Evolutionary conservation across 768 basidiomycete species (phyloP), one percentile per base, ranked within the genome.

Genomic region (Boletus pseudopeckii): DNA sequence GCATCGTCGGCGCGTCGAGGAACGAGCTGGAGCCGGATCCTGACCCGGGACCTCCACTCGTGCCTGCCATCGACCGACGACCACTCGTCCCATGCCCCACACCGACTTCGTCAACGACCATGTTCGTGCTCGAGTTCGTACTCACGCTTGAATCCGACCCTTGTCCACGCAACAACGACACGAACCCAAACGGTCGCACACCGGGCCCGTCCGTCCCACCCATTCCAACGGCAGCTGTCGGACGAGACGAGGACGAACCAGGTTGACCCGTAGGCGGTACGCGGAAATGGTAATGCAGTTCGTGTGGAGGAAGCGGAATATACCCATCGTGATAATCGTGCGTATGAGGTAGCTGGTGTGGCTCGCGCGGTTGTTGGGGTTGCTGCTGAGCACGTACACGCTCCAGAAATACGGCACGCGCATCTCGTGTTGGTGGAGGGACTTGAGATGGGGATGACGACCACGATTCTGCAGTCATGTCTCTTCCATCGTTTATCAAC

Each of bases 401-500:
- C 13, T 66, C 59, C 18, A 62, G 22, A n/a, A 56, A 53, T 0
- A 15, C 40, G 10, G 7, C 46, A 5, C 54, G 56, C 18, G 33
- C 13, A 7, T 67, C 59, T 4, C 56, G 58, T 8, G 45, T 4
- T 2, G 55, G 28, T 24, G 34, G 34, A 0, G 52, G 22, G 4
- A 6, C 55, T 11, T 40, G 51, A 11, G 55, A 26, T 7, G 52
- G 10, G 2, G 50, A 15, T 15, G 52, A n/a, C 17, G 55, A 17
- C 65, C 47, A 52, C 36, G 48, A 5, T 3, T 62, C 59, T 15
- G 33, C 1, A 20, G 14, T 28, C 26, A 24, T 13, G 0, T 57
- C 64, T n/a, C 63, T 50, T 22, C 41, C 53, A 5, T 66, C 65
- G 38, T 38, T 45, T 54, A 54, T 56, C 54, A 64, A 24, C 14